phyloP scores from a whole-genome alignment of 2,329 filamentous ascomycete genomes.

The Parastagonospora avenae region DNA sequence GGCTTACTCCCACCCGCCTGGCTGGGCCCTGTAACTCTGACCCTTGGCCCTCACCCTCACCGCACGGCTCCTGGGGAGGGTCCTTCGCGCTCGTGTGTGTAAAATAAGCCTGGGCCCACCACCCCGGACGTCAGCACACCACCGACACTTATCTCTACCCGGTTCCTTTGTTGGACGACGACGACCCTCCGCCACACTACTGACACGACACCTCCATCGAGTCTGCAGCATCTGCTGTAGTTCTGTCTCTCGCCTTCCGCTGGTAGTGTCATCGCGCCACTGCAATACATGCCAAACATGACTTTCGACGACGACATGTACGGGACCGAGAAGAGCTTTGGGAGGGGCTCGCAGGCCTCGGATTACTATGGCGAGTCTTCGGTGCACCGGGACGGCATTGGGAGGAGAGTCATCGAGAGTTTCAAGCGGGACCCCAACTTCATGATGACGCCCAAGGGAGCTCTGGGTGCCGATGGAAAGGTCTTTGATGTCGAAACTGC shows the following conservation, averaged over 20 bases:
- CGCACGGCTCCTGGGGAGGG: conserved; percentile 6
- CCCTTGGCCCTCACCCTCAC: conserved; percentile 4
- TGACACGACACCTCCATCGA: not conserved
- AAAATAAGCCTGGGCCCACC: conserved; percentile 8
- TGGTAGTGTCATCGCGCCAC: conserved; percentile 7
- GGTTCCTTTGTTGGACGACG: not conserved
- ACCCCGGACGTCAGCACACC: conserved; percentile 6
- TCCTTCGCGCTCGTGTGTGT: conserved; percentile 5
- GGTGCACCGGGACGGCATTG: conserved; percentile 37
- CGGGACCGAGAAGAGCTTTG: conserved; percentile 47
- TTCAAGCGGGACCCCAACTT: conserved; percentile 47
- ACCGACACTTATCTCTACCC: not conserved
- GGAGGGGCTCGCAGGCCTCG: conserved; percentile 40
- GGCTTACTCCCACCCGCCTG: conserved; percentile 9
- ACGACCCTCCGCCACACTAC: not conserved
- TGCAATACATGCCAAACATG: conserved; percentile 21
- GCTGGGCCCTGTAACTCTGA: conserved; percentile 8
- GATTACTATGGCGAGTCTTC: conserved; percentile 48
- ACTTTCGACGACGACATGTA: conserved; percentile 43
- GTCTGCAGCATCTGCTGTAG: conserved; percentile 2
- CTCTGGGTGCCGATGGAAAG: conserved; percentile 58
- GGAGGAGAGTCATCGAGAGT: conserved; percentile 51
- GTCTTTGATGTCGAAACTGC: conserved; percentile 68
- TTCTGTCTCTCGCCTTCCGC: conserved; percentile 3
- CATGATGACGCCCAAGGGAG: conserved; percentile 54